Conservation (phyloP, 108 stramenopile genomes). For the Skeletonema tropicum region DNA sequence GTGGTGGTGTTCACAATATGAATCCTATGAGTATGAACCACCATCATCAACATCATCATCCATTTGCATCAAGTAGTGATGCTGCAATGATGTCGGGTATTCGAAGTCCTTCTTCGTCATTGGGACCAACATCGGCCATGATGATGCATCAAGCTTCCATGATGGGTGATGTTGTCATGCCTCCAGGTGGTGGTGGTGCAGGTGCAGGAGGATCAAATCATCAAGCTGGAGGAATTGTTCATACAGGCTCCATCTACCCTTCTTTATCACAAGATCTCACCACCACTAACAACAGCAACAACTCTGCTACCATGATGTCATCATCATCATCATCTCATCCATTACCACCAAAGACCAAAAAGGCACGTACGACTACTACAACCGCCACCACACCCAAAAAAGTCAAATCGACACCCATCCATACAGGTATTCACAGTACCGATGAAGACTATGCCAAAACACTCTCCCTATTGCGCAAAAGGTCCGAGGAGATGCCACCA, state of each 20-base stretch:
- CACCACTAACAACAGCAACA: too few species aligned
- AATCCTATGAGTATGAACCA: too few species aligned
- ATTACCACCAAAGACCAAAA: not conserved
- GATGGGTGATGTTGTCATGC: not conserved
- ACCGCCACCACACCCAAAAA: constrained; percentile 4
- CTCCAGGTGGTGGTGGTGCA: not conserved
- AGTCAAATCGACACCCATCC: constrained; percentile 24
- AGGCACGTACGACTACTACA: not conserved
- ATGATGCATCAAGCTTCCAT: not conserved
- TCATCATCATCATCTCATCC: constrained; percentile 8
- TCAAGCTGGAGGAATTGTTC: not conserved
- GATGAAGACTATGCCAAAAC: constrained; percentile 34
- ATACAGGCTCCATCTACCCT: not conserved
- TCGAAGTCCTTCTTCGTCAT: not conserved
- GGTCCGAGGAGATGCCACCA: constrained; percentile 7
- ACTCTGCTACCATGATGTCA: not conserved
- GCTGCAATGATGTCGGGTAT: not conserved
- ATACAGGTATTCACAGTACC: constrained; percentile 19
- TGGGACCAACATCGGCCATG: not conserved
- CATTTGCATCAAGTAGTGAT: too few species aligned
- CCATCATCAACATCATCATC: too few species aligned
- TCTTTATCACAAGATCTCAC: not conserved
- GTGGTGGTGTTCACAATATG: not conserved
- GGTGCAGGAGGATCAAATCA: too few species aligned
- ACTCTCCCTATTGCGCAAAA: constrained; percentile 16